Evolutionary conservation across 306 rosid genomes (phyloP).

Genomic region (Cucumis sativus): Cucumber_9930_V3 NC_026659.2:1244001-1244500

Average conservation of each 20-base stretch:
- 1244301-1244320: neutral
- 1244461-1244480: neutral
- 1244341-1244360: neutral
- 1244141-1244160: no score
- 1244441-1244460: neutral
- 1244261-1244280: neutral
- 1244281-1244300: neutral
- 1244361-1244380: neutral
- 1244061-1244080: no score
- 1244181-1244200: neutral
- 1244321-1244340: neutral
- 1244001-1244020: no score
- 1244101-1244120: no score
- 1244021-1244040: no score
- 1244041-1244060: no score
- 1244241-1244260: neutral
- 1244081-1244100: no score
- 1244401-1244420: neutral
- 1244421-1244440: conserved; percentile 3
- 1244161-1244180: no score
- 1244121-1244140: no score
- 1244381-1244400: neutral
- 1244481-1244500: neutral
- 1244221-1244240: no score
- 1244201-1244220: neutral